Evolutionary conservation across 1,284 basidiomycete species (phyloP), one percentile per base, ranked within the genome.

Genomic region (Laetiporus sulphureus): DNA sequence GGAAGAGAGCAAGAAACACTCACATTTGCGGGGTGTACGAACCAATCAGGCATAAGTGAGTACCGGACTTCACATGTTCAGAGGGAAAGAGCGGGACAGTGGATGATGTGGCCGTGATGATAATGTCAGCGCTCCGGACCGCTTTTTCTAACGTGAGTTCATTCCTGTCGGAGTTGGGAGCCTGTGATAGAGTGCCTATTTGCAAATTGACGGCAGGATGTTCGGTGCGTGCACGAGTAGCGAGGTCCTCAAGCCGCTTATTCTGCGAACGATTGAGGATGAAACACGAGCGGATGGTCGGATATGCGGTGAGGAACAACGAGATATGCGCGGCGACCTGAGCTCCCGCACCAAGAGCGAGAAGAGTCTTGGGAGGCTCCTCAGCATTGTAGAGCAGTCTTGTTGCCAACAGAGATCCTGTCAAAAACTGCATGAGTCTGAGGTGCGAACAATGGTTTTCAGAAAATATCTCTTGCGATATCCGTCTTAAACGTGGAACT

Each of bases 81-180:
- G 78, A 73, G 2, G 76, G 72, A 55, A 93, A 91, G 5, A 92
- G 73, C 0, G 91, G 79, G 3, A 47, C 50, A 0, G 72, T 77
- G 5, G 88, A 83, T 0, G 87, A 76, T 0, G 91, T 94, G 1
- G 87, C 85, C n/a, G 84, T 83, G 42, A 83, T 72, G 32, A 88
- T 73, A 31, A 87, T 67, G 34, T 79, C 63, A 1, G 79, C 77
- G 0, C 41, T 35, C 6, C 53, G 48, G 3, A 83, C 62, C 0
- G 48, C 40, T 57, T 53, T 42, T 43, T 48, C 38, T 29, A 38
- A 38, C 27, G n/a, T 7, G 11, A 21, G 10, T 10, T 10, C 16
- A 12, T 12, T 8, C 11, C 11, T 20, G 30, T 23, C 24, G 20
- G 21, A 12, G 3, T 15, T 27, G 20, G n/a, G 13, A 36, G 48